These are phyloP conservation scores for Boletus hoseneyae DNA, from an alignment of 1,284 basidiomycete genomes.

Conservation along the genomic window DNA sequence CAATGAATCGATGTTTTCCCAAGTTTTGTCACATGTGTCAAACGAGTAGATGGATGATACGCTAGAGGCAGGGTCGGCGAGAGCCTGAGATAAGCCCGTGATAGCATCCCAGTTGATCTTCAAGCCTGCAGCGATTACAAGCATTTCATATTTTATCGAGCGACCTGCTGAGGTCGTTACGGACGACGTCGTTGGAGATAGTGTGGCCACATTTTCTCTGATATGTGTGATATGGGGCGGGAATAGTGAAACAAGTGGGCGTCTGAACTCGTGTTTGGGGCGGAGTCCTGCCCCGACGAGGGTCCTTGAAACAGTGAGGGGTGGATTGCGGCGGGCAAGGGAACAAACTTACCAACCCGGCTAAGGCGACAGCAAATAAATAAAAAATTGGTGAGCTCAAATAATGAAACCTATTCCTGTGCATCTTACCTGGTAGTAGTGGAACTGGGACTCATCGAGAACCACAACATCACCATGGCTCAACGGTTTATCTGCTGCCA, in stretches of 20 bases:
- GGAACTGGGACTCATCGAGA: constrained; percentile 72
- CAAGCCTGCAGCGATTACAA: constrained; percentile 88
- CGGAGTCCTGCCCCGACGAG: constrained; percentile 88
- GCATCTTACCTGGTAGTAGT: constrained; percentile 52
- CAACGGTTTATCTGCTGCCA: constrained; percentile 62
- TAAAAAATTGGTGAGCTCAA: constrained; percentile 41
- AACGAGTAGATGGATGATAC: constrained; percentile 95
- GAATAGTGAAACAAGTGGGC: constrained; percentile 67
- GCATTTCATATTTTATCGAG: constrained; percentile 77
- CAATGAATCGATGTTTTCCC: constrained; percentile 75
- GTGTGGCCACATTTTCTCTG: constrained; percentile 69
- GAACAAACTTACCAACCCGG: constrained; percentile 65
- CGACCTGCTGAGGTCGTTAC: constrained; percentile 71
- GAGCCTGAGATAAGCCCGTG: constrained; percentile 74
- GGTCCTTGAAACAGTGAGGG: constrained; percentile 57
- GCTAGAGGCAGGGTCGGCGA: constrained; percentile 73
- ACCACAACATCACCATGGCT: constrained; percentile 79
- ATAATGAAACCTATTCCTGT: not conserved
- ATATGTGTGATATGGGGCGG: constrained; percentile 75
- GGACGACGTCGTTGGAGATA: constrained; percentile 74
- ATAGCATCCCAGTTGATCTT: constrained; percentile 83
- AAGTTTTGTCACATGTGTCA: constrained; percentile 84
- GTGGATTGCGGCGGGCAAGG: not conserved
- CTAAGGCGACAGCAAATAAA: constrained; percentile 36
- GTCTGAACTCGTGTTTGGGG: constrained; percentile 62